phyloP scores from a whole-genome alignment of 306 rosid species.

The Cajanus cajan region DNA sequence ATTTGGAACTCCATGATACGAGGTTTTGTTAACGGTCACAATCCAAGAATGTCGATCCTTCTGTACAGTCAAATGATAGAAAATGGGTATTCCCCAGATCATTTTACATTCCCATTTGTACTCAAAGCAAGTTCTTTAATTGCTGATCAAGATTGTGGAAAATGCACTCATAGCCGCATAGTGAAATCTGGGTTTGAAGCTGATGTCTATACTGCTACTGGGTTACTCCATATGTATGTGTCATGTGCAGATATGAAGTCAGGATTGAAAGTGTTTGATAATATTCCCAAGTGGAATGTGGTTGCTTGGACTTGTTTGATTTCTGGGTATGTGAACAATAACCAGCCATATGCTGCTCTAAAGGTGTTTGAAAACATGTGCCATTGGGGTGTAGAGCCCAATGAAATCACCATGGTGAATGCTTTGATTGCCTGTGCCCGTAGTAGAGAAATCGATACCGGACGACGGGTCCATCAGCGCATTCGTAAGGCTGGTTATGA shows the following conservation, averaged over 20 bases:
- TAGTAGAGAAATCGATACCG: constrained; percentile 57
- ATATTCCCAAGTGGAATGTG: constrained; percentile 64
- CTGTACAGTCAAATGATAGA: constrained; percentile 57
- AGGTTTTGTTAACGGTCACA: constrained; percentile 53
- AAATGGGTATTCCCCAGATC: constrained; percentile 56
- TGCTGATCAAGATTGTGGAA: constrained; percentile 40
- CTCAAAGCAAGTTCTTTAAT: constrained; percentile 56
- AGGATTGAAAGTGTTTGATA: constrained; percentile 61
- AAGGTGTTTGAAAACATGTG: constrained; percentile 56
- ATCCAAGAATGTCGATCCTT: constrained; percentile 47
- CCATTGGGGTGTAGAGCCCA: constrained; percentile 49
- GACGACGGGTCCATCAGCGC: constrained; percentile 47
- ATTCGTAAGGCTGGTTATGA: constrained; percentile 56
- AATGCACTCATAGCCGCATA: constrained; percentile 52
- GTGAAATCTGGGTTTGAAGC: constrained; percentile 64
- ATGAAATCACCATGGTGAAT: constrained; percentile 72
- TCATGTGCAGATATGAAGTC: constrained; percentile 41
- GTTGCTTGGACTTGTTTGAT: constrained; percentile 85
- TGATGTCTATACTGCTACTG: constrained; percentile 53
- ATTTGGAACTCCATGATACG: constrained; percentile 76
- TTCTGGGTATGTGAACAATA: constrained; percentile 51
- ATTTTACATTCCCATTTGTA: constrained; percentile 74
- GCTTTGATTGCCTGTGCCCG: constrained; percentile 72
- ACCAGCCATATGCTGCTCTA: constrained; percentile 41
- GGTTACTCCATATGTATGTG: constrained; percentile 62